Evolutionary conservation across 164 flowering plant species (phyloP), one percentile per base, ranked within the genome.

Genomic region (Stephania japonica): DNA sequence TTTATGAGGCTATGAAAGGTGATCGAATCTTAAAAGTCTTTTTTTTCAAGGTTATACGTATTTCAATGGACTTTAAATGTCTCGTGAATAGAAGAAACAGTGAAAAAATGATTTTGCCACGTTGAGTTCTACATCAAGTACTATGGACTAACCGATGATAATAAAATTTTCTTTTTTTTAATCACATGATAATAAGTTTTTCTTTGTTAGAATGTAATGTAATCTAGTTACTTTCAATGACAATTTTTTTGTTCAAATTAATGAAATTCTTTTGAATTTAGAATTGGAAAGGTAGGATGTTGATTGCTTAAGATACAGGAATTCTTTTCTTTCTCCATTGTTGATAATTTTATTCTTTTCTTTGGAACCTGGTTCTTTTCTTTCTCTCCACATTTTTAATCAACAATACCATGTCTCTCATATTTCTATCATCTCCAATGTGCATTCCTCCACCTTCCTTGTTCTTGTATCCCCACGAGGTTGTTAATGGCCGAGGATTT

Each of bases 401-500:
- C 16, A 14, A 14, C 5, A 41, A 19, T 16, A 23, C 18, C 41
- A 66, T 66, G 68, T 18, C 14, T 66, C 14, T 66, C 69, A 66
- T 66, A 66, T 66, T 66, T 66, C 42, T 66, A 6, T 16, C 38
- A 42, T 13, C 42, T 2, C 41, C 44, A 66, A 25, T 18, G n/a
- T 32, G 11, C 6, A 23, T 14, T 47, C 16, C 53, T 47, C 13
- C 16, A 3, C 53, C 53, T 14, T 9, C 53, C 16, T 9, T 67
- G 19, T 41, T 67, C 50, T 7, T 11, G 25, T 23, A 13, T 12
- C 43, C 18, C 38, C 44, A 0, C 62, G 21, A 56, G n/a, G 1
- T 16, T 0, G 19, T 72, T 19, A 24, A 70, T 65, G 77, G 71
- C 44, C 43, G 75, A 41, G 62, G 84, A 53, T 62, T 82, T 56